Base-by-base conservation (phyloP, 805 yeast species). In the Candida suzukii region DNA sequence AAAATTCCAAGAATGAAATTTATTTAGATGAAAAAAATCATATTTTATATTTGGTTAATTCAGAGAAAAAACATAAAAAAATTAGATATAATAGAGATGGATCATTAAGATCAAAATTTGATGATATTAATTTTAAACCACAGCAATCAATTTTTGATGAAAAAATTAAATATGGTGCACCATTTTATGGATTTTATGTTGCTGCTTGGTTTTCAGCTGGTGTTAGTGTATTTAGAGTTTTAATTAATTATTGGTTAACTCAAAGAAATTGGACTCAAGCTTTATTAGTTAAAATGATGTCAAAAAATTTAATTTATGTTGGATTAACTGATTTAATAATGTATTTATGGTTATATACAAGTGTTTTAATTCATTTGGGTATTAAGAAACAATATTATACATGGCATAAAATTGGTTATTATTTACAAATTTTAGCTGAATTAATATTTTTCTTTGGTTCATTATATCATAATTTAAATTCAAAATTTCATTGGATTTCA, bases 401-500 rank as follows among this genome's bases (percentile, higher is more conserved):
- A 14, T 93, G 98, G 98, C 56, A 63, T 16, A 53, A 54, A 8
- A 44, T 65, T 1, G 99, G 97, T 3, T 75, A 84, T 78, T 50
- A 65, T 3, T 36, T 86, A 2, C 84, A 83, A 51, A 66, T 76
- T 9, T 35, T 59, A 1, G 71, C 74, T 37, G 95, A 88, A 54
- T 39, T 78, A 6, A 42, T 48, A 0, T 83, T 73, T 52, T 55
- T 87, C 11, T 41, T 61, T 10, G 70, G 73, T 41, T 84, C 77
- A 66, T 55, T 80, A 34, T 61, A 67, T 47, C 68, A 77, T 53
- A 77, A 93, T 4, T 76, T 80, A 35, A 56, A 57, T 37, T 60
- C 66, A 57, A 65, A 71, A 32, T 84, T 74, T 52, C 88, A 95
- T 12, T 93, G 99, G 99, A 84, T 90, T 38, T 95, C 88, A 2